Conservation (phyloP, 495 filamentous ascomycete species). For the Penicillium maclennaniae region DNA sequence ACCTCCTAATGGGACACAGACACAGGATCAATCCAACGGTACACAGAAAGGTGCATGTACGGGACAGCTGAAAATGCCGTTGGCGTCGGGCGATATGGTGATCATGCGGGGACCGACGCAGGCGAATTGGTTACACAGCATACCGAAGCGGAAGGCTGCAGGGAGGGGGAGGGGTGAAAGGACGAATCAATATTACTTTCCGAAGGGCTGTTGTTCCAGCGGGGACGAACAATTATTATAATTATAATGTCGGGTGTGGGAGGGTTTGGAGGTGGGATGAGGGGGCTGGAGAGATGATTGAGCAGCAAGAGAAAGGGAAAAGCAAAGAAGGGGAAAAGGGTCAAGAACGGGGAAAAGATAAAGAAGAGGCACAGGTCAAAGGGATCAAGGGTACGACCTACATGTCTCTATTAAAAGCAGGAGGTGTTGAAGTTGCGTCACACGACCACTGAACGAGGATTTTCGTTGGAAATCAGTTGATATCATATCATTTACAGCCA, state of each 20-base stretch:
- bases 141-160: conserved; percentile 66
- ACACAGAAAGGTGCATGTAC: neutral
- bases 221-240: conserved; percentile 69
- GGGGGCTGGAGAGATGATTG: conserved; percentile 49
- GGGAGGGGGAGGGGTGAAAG: conserved; percentile 42
- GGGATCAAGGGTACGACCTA: neutral
- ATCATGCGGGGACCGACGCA: conserved; percentile 69
- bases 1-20: conserved; percentile 2
- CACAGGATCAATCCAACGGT: neutral
- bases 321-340: neutral
- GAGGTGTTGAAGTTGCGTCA: neutral
- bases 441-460: neutral
- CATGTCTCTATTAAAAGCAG: neutral
- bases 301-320: neutral
- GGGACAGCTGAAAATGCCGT: conserved; percentile 49
- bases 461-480: neutral
- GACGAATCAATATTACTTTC: conserved; percentile 75
- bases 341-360: neutral
- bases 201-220: conserved; percentile 57
- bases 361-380: neutral
- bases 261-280: conserved; percentile 60
- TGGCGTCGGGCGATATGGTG: conserved; percentile 66
- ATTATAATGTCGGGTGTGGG: conserved; percentile 71
- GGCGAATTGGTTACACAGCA: conserved; percentile 65
- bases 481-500: neutral